phyloP scores from a whole-genome alignment of 345 rosid genomes.

The Geranium brycei region DNA sequence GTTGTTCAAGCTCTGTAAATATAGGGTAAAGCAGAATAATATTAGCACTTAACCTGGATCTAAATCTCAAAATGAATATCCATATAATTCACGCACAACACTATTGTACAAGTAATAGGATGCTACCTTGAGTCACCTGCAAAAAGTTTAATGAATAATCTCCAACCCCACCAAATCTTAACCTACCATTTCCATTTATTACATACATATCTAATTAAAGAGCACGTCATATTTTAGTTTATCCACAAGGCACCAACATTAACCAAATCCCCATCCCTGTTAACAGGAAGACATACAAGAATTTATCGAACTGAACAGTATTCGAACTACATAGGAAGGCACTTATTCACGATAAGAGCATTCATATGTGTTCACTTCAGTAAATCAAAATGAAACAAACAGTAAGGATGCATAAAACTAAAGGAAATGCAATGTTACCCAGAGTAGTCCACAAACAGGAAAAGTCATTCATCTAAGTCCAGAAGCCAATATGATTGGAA shows the following conservation, averaged over 20 bases:
- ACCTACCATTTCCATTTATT: too few relatives aligned
- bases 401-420: not conserved
- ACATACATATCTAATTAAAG: too few relatives aligned
- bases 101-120: not conserved
- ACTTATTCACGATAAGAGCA: not conserved
- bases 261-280: too few relatives aligned
- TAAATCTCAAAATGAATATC: not conserved
- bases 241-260: too few relatives aligned
- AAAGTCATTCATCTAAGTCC: not conserved
- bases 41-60: not conserved
- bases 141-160: too few relatives aligned
- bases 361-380: not conserved
- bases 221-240: too few relatives aligned
- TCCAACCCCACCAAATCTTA: too few relatives aligned
- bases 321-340: too few relatives aligned
- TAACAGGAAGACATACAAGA: too few relatives aligned
- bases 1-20: conserved; percentile 40
- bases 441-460: not conserved
- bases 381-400: not conserved
- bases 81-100: too few relatives aligned
- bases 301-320: too few relatives aligned
- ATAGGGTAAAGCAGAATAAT: conserved; percentile 2
- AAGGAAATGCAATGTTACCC: not conserved
- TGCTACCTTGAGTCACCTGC: too few relatives aligned
- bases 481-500: not conserved